A percentile compares a stretch with the other conserved stretches of the same genome.
Evolutionary conservation across 1,284 basidiomycete species (phyloP).

Genomic region (Apiotrichum porosum): DNA sequence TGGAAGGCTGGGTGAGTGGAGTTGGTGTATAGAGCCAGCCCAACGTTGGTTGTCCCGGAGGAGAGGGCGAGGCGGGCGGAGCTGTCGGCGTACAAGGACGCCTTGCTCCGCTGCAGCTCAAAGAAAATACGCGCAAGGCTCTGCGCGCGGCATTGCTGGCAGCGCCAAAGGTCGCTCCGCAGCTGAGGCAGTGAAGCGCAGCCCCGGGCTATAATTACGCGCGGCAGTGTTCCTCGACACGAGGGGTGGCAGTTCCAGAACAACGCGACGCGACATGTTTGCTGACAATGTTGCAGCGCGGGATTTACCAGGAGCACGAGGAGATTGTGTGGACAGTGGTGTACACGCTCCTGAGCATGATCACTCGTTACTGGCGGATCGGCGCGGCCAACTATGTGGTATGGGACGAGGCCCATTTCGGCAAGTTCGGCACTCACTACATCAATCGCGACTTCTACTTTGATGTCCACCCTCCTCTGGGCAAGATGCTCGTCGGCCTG

Average conservation of each 20-base stretch:
- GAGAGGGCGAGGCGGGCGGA: too few species aligned
- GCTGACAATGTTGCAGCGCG: conserved; percentile 53
- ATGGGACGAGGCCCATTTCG: conserved; percentile 99
- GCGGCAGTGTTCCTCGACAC: too few species aligned
- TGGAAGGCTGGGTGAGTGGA: conserved; percentile 41
- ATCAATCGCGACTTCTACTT: conserved; percentile 55
- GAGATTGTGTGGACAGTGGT: conserved; percentile 75
- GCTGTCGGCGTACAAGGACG: too few species aligned
- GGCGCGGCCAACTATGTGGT: conserved; percentile 82
- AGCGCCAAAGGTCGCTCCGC: too few species aligned
- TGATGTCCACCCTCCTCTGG: conserved; percentile 89
- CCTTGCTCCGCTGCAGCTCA: too few species aligned
- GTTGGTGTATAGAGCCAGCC: too few species aligned
- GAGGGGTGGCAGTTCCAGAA: too few species aligned
- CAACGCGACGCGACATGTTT: too few species aligned
- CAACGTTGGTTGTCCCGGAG: too few species aligned
- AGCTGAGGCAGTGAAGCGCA: background rate
- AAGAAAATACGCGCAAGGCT: too few species aligned
- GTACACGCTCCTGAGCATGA: conserved; percentile 89
- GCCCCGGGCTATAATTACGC: too few species aligned
- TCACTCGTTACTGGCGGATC: conserved; percentile 91
- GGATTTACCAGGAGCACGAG: conserved; percentile 74
- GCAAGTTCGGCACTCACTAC: conserved; percentile 95
- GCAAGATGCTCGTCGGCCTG: conserved; percentile 97
- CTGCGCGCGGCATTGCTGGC: too few species aligned